Percentiles rank a stretch among this genome's conserved stretches.
These are phyloP conservation scores for Trichoderma brevicompactum DNA, from an alignment of 2,329 filamentous ascomycete genomes.

Conservation along the genomic window DNA sequence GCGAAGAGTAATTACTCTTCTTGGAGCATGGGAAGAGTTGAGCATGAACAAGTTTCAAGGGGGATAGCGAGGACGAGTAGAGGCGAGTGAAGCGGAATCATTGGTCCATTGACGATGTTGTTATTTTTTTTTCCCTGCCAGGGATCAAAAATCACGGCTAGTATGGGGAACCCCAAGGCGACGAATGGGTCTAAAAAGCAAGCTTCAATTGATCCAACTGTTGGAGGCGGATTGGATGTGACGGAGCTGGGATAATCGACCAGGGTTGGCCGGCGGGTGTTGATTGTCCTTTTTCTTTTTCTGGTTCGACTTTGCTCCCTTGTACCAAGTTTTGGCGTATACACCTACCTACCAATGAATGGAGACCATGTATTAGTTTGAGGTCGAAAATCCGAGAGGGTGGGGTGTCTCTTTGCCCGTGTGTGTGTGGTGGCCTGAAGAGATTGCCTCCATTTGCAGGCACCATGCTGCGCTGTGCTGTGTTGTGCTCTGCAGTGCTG, in stretches of 20 bases:
- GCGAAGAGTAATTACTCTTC: conserved; percentile 7
- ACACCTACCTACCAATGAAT: neutral
- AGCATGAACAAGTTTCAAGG: neutral
- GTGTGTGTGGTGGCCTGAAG: neutral
- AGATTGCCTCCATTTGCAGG: neutral
- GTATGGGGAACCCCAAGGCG: conserved; percentile 25
- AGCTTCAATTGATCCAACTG: conserved; percentile 15
- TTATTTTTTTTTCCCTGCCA: neutral
- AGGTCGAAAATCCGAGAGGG: conserved; percentile 5
- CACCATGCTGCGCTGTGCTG: conserved; percentile 3
- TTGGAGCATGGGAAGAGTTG: neutral
- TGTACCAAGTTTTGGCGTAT: neutral
- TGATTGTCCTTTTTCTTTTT: conserved; percentile 20
- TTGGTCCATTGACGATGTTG: neutral
- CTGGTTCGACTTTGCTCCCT: neutral
- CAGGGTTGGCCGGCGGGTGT: conserved; percentile 20
- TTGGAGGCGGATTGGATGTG: conserved; percentile 14
- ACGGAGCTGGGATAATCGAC: conserved; percentile 11
- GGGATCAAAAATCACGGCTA: conserved; percentile 11
- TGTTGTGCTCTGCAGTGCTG: neutral
- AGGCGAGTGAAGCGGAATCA: neutral
- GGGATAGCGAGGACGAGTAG: neutral
- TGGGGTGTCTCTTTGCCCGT: conserved; percentile 21
- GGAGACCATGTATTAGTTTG: neutral
- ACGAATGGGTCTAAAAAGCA: conserved; percentile 22